Evolutionary conservation across 106 monocot species (phyloP).

Genomic region (Apostasia shenzhenica): DNA sequence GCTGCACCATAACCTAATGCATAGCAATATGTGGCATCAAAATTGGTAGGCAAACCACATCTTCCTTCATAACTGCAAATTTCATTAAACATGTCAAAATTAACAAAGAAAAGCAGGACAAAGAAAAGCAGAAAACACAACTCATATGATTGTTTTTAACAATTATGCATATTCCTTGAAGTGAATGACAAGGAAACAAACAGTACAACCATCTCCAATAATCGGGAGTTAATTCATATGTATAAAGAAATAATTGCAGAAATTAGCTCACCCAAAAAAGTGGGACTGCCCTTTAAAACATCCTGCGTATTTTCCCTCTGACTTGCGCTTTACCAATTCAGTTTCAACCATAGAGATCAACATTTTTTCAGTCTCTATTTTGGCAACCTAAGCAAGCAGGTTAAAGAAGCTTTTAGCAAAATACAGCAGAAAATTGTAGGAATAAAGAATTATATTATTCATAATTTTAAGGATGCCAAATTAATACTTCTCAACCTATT

Average conservation of each 20-base stretch:
- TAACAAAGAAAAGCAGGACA: not conserved
- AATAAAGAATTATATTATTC: too few species aligned
- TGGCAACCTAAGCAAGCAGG: slow-evolving; percentile 62
- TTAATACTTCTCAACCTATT: too few species aligned
- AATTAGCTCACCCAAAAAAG: slow-evolving; percentile 62
- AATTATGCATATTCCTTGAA: not conserved
- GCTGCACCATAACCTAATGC: slow-evolving; percentile 88
- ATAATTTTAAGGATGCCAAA: too few species aligned
- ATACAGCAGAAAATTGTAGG: not conserved
- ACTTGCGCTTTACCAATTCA: slow-evolving; percentile 75
- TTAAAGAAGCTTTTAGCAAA: not conserved
- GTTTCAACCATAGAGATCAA: slow-evolving; percentile 90
- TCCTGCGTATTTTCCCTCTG: slow-evolving; percentile 48
- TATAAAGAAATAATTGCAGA: not conserved
- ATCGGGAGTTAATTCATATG: not conserved
- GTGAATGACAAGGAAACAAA: not conserved
- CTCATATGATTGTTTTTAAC: too few species aligned
- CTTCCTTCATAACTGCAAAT: slow-evolving; percentile 89
- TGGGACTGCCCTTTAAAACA: slow-evolving; percentile 89
- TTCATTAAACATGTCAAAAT: not conserved
- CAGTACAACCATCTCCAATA: not conserved
- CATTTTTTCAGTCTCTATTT: slow-evolving; percentile 98
- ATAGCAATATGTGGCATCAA: slow-evolving; percentile 94
- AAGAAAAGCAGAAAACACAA: not conserved
- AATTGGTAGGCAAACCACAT: slow-evolving; percentile 95